These are phyloP conservation scores for Aspergillus asperescens DNA, from an alignment of 495 filamentous ascomycete genomes.

Conservation along the genomic window DNA sequence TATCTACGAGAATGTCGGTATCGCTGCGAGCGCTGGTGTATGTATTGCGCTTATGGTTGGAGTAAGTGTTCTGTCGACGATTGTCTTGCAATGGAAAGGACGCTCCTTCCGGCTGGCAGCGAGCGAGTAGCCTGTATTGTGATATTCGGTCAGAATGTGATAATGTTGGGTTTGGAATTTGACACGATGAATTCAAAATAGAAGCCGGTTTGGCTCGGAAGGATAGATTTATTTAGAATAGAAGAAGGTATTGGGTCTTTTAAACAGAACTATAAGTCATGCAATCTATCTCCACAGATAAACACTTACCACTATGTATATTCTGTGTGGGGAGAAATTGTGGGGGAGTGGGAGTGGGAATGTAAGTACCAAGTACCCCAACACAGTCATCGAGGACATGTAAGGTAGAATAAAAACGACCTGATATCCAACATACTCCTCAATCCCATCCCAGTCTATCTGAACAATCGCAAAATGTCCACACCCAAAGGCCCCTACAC, in stretches of 20 bases:
- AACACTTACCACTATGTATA: not conserved
- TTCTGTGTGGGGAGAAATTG: conserved; percentile 1
- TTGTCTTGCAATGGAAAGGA: conserved; percentile 35
- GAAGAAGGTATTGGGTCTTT: not conserved
- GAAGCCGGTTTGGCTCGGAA: not conserved
- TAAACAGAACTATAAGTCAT: not conserved
- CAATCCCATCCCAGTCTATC: not conserved
- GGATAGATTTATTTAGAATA: not conserved
- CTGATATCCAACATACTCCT: too few relatives aligned
- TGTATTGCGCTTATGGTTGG: conserved; percentile 38
- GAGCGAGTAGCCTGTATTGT: not conserved
- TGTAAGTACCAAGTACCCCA: not conserved
- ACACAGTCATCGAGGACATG: too few relatives aligned
- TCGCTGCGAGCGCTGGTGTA: conserved; percentile 39
- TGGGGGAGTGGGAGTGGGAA: not conserved
- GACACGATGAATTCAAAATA: too few relatives aligned
- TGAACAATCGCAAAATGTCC: conserved; percentile 33
- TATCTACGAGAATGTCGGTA: conserved; percentile 34
- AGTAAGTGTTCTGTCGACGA: conserved; percentile 43
- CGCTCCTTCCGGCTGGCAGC: conserved; percentile 18
- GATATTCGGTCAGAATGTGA: not conserved
- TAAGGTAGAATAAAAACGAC: too few relatives aligned
- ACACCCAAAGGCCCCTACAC: conserved; percentile 53
- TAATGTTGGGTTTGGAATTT: too few relatives aligned
- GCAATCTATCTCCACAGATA: not conserved